Conservation (phyloP, 2,329 filamentous ascomycete species). For the Aspergillus puulaauensis region DNA sequence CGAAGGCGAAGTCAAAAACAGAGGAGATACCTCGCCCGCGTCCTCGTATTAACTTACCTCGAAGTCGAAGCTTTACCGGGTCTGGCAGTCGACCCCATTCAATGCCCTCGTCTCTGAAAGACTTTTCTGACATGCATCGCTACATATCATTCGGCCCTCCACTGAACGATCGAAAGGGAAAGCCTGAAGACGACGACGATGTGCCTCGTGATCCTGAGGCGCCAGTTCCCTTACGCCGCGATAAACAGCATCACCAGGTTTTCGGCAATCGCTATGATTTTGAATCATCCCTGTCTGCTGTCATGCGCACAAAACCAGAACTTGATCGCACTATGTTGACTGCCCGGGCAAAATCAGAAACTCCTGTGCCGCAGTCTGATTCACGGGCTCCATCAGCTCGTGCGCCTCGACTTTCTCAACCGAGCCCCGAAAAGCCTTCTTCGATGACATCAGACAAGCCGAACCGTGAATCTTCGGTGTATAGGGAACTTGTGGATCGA, state of each 20-base stretch:
- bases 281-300: slow-evolving; percentile 82
- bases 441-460: slow-evolving; percentile 62
- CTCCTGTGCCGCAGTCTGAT: slow-evolving; percentile 5
- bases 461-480: slow-evolving; percentile 79
- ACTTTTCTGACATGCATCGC: slow-evolving; percentile 65
- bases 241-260: slow-evolving; percentile 60
- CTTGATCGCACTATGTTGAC: slow-evolving; percentile 63
- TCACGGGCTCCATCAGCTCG: not conserved
- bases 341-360: slow-evolving; percentile 57
- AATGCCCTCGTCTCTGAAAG: slow-evolving; percentile 61
- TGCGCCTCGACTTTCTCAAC: slow-evolving; percentile 12
- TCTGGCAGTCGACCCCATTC: slow-evolving; percentile 52
- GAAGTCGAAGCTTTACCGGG: slow-evolving; percentile 62
- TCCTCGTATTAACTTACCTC: slow-evolving; percentile 60
- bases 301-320: slow-evolving; percentile 65
- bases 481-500: slow-evolving; percentile 96
- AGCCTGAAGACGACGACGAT: slow-evolving; percentile 72
- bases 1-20: slow-evolving; percentile 53
- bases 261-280: slow-evolving; percentile 97
- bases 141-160: slow-evolving; percentile 59
- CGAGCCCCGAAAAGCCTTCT: slow-evolving; percentile 47
- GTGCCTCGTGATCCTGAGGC: slow-evolving; percentile 66
- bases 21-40: slow-evolving; percentile 42
- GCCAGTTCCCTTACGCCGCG: slow-evolving; percentile 51
- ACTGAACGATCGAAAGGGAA: slow-evolving; percentile 63